Conservation (phyloP, 371 early-diverging fungal species). For the Mucor piriformis region DNA sequence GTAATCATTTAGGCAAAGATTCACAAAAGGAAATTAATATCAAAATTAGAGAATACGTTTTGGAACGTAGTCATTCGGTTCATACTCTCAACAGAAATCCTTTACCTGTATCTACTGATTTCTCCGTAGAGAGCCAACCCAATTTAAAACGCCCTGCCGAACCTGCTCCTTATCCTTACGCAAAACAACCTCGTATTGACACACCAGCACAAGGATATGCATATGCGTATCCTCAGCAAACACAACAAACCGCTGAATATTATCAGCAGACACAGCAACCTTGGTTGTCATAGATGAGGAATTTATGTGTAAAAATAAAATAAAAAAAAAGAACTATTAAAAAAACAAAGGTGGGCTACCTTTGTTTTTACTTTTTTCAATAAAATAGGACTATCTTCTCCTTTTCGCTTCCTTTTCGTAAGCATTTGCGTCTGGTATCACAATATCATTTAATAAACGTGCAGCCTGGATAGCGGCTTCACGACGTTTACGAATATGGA, state of each 20-base stretch:
- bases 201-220: conserved; percentile 1
- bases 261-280: conserved; percentile 8
- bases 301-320: neutral
- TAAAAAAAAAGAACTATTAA: neutral
- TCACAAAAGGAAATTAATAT: conserved; percentile 49
- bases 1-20: conserved; percentile 40
- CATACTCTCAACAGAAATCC: conserved; percentile 18
- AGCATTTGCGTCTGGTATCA: conserved; percentile 58
- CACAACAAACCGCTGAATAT: neutral
- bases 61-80: conserved; percentile 48
- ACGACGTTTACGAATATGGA: conserved; percentile 35
- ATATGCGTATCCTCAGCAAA: neutral
- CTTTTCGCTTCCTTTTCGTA: conserved; percentile 45
- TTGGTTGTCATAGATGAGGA: neutral
- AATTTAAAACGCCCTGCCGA: conserved; percentile 13
- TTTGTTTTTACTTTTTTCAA: neutral
- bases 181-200: conserved; percentile 26
- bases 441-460: conserved; percentile 37
- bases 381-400: neutral
- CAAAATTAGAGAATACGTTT: conserved; percentile 52
- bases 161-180: neutral
- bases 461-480: conserved; percentile 55
- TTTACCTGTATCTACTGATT: conserved; percentile 4
- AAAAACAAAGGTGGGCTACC: neutral
- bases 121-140: conserved; percentile 6